A percentile compares a stretch with the other conserved stretches of the same genome.
Evolutionary conservation across 176 grass and related monocot genomes (phyloP).

Genomic region (Avena insularis): DNA sequence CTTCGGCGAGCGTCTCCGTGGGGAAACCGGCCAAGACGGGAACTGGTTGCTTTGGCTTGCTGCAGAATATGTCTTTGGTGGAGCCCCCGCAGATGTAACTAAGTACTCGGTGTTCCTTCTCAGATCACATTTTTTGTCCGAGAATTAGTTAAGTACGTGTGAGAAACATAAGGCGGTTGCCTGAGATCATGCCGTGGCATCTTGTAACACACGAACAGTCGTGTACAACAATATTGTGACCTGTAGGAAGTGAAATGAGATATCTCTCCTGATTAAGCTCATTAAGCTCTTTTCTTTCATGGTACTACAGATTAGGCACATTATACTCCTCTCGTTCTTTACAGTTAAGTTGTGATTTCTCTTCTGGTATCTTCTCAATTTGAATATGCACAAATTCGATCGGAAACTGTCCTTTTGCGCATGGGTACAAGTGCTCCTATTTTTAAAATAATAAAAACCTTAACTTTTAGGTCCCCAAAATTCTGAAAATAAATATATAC

Average conservation of each 20-base stretch:
- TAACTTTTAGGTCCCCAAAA: too few relatives aligned
- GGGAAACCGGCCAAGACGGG: slow-evolving; percentile 87
- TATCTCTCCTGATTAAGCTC: not conserved
- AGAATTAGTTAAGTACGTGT: not conserved
- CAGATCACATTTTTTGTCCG: not conserved
- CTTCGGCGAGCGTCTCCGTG: slow-evolving; percentile 80
- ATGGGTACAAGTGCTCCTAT: too few relatives aligned
- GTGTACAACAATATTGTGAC: not conserved
- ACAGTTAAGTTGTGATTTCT: too few relatives aligned
- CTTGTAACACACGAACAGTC: not conserved
- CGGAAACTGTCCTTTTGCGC: too few relatives aligned
- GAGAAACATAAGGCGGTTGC: not conserved
- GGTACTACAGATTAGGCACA: too few relatives aligned
- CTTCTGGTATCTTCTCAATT: too few relatives aligned
- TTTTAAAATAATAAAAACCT: too few relatives aligned
- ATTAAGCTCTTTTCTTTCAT: too few relatives aligned
- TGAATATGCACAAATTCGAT: too few relatives aligned
- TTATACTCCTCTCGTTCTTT: too few relatives aligned
- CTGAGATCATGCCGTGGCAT: not conserved
- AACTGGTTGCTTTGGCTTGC: slow-evolving; percentile 71
- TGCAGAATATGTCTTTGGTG: slow-evolving; percentile 56
- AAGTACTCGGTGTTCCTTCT: not conserved
- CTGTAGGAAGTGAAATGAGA: not conserved
- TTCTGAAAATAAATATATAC: too few relatives aligned
- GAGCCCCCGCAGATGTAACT: slow-evolving; percentile 23